phyloP scores from a whole-genome alignment of 768 basidiomycete genomes.

The Clathrus columnatus region DNA sequence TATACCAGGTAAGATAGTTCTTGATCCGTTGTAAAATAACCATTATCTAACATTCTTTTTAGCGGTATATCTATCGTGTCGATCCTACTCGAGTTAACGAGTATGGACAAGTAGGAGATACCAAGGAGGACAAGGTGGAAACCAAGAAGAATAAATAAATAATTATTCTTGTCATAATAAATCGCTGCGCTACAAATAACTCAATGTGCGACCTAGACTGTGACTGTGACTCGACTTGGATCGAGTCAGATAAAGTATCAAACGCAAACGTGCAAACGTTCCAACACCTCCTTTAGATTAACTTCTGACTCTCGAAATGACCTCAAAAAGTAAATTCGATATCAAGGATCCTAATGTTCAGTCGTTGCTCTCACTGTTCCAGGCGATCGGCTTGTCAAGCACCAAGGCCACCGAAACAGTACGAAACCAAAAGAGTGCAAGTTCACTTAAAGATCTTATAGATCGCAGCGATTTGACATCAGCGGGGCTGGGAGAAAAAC shows the following conservation, averaged over 20 bases:
- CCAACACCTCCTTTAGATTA: background rate
- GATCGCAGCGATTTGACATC: constrained; percentile 40
- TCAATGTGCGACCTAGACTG: no score
- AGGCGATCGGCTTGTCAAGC: constrained; percentile 65
- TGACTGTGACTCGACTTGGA: background rate
- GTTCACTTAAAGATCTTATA: constrained; percentile 61
- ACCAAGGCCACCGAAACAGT: constrained; percentile 76
- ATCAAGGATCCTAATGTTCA: constrained; percentile 29
- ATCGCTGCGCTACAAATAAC: no score
- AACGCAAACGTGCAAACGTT: background rate
- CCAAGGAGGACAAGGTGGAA: constrained; percentile 9
- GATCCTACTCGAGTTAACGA: constrained; percentile 95
- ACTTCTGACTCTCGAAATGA: constrained; percentile 19
- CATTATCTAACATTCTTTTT: constrained; percentile 10
- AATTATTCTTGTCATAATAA: no score
- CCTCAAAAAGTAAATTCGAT: constrained; percentile 25
- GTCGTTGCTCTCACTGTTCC: constrained; percentile 48
- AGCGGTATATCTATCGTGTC: constrained; percentile 97
- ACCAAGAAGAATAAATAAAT: constrained; percentile 17
- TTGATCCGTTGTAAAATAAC: background rate
- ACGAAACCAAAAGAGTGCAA: constrained; percentile 70
- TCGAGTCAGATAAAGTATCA: background rate
- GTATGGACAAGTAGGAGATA: constrained; percentile 67
- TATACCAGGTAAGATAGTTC: constrained; percentile 62
- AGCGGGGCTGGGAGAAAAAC: constrained; percentile 62